phyloP scores from a whole-genome alignment of 2,329 filamentous ascomycete species.

The Aureobasidium sp. region DNA sequence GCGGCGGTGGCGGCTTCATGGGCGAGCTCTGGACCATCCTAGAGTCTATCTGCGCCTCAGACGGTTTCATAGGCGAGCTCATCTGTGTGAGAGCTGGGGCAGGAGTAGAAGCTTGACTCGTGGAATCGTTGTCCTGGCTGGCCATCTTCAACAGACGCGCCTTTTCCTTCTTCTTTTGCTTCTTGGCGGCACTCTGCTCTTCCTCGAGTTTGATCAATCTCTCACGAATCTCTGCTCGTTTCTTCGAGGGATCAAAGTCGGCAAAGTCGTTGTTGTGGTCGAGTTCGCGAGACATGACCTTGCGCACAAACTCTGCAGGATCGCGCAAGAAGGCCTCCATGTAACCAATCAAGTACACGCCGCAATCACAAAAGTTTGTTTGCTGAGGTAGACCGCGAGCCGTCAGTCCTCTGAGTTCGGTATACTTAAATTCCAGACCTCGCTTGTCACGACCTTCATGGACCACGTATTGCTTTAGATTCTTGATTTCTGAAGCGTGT shows the following conservation, averaged over 20 bases:
- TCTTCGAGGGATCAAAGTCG: conserved; percentile 46
- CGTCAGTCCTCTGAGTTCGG: conserved; percentile 53
- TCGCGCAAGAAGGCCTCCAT: conserved; percentile 71
- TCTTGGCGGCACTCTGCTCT: conserved; percentile 44
- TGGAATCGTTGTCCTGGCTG: not conserved
- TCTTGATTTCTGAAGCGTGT: conserved; percentile 58
- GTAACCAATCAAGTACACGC: conserved; percentile 79
- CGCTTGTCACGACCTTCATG: conserved; percentile 64
- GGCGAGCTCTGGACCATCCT: conserved; percentile 14
- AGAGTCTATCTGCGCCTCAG: not conserved
- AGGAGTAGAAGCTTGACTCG: not conserved
- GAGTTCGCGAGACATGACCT: conserved; percentile 60
- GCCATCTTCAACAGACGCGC: not conserved
- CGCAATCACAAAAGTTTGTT: conserved; percentile 81
- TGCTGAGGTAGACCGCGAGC: conserved; percentile 73
- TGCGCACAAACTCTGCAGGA: conserved; percentile 62
- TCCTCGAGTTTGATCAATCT: conserved; percentile 58
- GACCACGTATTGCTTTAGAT: conserved; percentile 68
- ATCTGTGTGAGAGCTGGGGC: not conserved
- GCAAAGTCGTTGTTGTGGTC: conserved; percentile 49
- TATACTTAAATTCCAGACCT: conserved; percentile 40
- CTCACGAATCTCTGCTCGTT: conserved; percentile 60
- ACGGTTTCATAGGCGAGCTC: conserved; percentile 1
- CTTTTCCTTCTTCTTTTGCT: conserved; percentile 31
- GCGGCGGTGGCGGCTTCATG: not conserved